These are phyloP conservation scores for Fusarium vanettenii DNA, from an alignment of 2,329 filamentous ascomycete species.

Conservation along the genomic window DNA sequence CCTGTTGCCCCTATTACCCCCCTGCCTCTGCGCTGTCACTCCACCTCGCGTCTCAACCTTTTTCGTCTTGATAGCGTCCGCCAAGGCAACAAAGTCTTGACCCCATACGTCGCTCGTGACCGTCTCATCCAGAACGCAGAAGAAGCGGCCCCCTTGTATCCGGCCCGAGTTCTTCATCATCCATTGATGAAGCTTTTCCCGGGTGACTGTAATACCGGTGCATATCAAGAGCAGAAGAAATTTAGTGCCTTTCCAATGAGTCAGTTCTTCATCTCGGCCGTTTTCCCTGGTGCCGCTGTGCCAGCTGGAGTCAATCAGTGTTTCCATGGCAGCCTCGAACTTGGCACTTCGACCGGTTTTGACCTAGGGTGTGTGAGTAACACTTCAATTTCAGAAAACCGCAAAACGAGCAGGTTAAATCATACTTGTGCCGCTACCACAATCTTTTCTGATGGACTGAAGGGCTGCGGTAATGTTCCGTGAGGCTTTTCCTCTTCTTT, in stretches of 20 bases:
- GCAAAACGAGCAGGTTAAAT: no score
- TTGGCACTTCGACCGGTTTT: background rate
- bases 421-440: background rate
- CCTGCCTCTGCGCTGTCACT: background rate
- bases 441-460: background rate
- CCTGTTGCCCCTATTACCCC: background rate
- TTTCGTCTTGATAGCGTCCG: background rate
- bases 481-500: background rate
- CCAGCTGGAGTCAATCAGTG: background rate
- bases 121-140: background rate
- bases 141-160: background rate
- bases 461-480: background rate
- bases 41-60: no score
- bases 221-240: background rate
- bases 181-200: background rate
- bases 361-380: background rate
- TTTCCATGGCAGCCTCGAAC: background rate
- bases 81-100: background rate
- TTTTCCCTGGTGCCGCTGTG: background rate
- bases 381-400: background rate
- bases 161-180: background rate
- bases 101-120: background rate
- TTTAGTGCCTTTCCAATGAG: background rate
- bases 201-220: background rate
- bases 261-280: background rate